A percentile compares a stretch with the other conserved stretches of the same genome.
These are phyloP conservation scores for Medicago truncatula DNA, from an alignment of 306 rosid species.

Conservation along the genomic window DNA sequence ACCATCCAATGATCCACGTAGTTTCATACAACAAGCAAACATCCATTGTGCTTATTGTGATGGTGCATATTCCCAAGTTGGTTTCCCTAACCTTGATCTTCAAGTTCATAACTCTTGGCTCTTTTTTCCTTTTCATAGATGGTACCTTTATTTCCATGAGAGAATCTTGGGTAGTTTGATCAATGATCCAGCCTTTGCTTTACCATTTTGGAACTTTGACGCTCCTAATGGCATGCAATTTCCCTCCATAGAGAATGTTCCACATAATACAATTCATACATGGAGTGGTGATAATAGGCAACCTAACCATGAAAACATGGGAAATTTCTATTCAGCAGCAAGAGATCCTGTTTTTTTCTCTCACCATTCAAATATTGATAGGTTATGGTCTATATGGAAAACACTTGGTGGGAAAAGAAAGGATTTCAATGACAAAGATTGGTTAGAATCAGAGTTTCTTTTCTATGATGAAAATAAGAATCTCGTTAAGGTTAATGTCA, in stretches of 20 bases:
- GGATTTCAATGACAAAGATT: constrained; percentile 58
- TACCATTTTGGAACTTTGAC: constrained; percentile 89
- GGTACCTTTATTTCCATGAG: constrained; percentile 76
- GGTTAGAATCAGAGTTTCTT: constrained; percentile 71
- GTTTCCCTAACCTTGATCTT: constrained; percentile 67
- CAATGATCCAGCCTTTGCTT: constrained; percentile 63
- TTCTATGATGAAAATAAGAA: constrained; percentile 79
- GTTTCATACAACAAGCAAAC: constrained; percentile 70
- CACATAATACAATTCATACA: constrained; percentile 64
- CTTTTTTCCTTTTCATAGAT: constrained; percentile 84
- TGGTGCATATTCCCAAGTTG: constrained; percentile 72
- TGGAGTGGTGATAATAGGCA: constrained; percentile 63
- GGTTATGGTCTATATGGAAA: constrained; percentile 77
- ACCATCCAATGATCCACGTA: constrained; percentile 73
- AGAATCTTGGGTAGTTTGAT: constrained; percentile 72
- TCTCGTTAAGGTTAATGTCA: constrained; percentile 64
- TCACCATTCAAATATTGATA: constrained; percentile 74
- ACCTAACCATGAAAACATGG: constrained; percentile 65
- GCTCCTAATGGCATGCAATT: constrained; percentile 66
- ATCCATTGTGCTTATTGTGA: constrained; percentile 88
- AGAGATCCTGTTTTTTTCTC: constrained; percentile 71
- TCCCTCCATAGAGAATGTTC: constrained; percentile 62
- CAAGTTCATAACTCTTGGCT: constrained; percentile 85
- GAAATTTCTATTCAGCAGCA: constrained; percentile 70
- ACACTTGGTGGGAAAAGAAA: constrained; percentile 57